Conservation (phyloP, 129 eudicot genomes). For the Lonicera japonica region DNA sequence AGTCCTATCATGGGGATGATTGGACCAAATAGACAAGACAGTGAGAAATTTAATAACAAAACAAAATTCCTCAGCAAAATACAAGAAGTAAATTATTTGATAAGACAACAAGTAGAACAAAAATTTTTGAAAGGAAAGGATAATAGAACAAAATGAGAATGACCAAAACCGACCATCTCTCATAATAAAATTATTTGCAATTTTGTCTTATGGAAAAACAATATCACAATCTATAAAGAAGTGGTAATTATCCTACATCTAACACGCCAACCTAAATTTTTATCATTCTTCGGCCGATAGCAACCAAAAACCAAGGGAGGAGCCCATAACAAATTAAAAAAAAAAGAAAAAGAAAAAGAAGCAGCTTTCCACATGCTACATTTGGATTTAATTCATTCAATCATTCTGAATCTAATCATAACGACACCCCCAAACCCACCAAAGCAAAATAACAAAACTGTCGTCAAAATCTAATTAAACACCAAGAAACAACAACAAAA, state of each 20-base stretch:
- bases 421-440: constrained; percentile 10
- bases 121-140: no score
- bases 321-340: background rate
- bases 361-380: constrained; percentile 10
- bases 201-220: no score
- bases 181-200: no score
- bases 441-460: background rate
- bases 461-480: background rate
- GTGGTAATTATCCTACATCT: background rate
- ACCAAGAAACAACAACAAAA: constrained; percentile 15
- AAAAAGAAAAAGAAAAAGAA: no score
- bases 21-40: no score
- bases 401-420: constrained; percentile 18
- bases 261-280: constrained; percentile 1
- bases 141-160: no score
- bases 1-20: no score
- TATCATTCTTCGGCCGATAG: constrained; percentile 19
- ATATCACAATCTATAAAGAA: background rate
- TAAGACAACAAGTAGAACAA: no score
- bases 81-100: no score
- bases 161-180: no score
- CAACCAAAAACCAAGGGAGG: constrained; percentile 8
- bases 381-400: constrained; percentile 27
- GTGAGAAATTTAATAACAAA: no score
- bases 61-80: no score